Percentiles rank a stretch among this genome's conserved stretches.
Conservation (phyloP, 2,329 filamentous ascomycete species). For the Fusarium albosuccineum region DNA sequence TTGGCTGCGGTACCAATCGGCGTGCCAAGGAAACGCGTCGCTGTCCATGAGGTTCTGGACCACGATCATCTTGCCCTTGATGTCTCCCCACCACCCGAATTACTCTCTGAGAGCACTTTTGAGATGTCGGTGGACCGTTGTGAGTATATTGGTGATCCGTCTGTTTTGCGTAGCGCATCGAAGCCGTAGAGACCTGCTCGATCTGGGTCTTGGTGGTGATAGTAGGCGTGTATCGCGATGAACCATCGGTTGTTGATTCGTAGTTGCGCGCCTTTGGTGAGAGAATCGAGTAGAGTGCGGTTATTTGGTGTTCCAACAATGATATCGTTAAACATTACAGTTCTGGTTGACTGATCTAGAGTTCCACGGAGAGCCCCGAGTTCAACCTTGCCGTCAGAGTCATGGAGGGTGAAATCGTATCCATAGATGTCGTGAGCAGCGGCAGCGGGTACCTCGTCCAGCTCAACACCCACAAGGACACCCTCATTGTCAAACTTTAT, state of each 20-base stretch:
- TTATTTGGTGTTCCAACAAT: too few species aligned
- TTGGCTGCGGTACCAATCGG: constrained; percentile 40
- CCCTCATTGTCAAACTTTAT: too few species aligned
- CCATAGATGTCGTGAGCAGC: too few species aligned
- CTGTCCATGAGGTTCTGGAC: constrained; percentile 37
- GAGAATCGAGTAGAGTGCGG: background rate
- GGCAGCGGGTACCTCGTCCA: too few species aligned
- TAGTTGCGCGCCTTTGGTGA: background rate
- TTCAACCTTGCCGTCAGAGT: too few species aligned
- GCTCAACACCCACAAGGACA: too few species aligned
- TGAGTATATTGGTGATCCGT: constrained; percentile 1
- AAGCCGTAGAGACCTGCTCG: constrained; percentile 12
- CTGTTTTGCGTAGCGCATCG: background rate
- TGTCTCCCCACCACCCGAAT: constrained; percentile 13
- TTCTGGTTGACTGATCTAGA: too few species aligned
- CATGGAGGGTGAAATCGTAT: too few species aligned
- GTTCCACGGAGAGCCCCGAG: too few species aligned
- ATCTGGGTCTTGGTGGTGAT: constrained; percentile 33
- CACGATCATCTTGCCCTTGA: constrained; percentile 39
- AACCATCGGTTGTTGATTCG: constrained; percentile 22
- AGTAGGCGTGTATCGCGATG: constrained; percentile 23
- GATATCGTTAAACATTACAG: too few species aligned
- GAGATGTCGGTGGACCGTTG: background rate
- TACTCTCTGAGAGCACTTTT: background rate
- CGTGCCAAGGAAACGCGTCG: constrained; percentile 43